A percentile compares a stretch with the other conserved stretches of the same genome.
These are phyloP conservation scores for Isatis tinctoria DNA, from an alignment of 345 rosid species.

Conservation along the genomic window DNA sequence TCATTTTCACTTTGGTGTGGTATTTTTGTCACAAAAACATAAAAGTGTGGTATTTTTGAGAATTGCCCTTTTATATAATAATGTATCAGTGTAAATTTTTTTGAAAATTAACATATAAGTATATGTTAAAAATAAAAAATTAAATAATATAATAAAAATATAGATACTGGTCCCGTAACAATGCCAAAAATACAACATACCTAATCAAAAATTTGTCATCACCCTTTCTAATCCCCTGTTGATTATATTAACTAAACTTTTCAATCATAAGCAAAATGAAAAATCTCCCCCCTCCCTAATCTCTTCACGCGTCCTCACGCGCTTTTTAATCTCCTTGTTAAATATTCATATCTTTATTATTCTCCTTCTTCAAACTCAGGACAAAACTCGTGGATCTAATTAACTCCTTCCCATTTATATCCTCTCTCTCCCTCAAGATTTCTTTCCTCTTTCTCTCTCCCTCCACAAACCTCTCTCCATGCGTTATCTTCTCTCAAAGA, in stretches of 20 bases:
- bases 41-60: too few species aligned
- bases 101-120: too few species aligned
- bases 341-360: not conserved
- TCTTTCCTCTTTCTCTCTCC: conserved; percentile 4
- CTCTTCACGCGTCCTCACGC: conserved; percentile 1
- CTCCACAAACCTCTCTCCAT: not conserved
- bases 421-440: not conserved
- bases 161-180: too few species aligned
- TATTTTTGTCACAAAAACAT: too few species aligned
- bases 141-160: too few species aligned
- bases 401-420: conserved; percentile 13
- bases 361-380: not conserved
- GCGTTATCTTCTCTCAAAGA: conserved; percentile 19
- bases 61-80: too few species aligned
- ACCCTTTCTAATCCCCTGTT: not conserved
- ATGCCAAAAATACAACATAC: not conserved
- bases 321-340: not conserved
- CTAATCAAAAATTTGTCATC: not conserved
- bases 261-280: not conserved
- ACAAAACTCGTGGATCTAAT: not conserved
- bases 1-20: too few species aligned
- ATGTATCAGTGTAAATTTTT: too few species aligned
- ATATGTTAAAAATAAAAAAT: too few species aligned
- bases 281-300: not conserved
- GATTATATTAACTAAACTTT: not conserved